phyloP scores from a whole-genome alignment of 2,329 filamentous ascomycete species.

The Aspergillus viridinutans region DNA sequence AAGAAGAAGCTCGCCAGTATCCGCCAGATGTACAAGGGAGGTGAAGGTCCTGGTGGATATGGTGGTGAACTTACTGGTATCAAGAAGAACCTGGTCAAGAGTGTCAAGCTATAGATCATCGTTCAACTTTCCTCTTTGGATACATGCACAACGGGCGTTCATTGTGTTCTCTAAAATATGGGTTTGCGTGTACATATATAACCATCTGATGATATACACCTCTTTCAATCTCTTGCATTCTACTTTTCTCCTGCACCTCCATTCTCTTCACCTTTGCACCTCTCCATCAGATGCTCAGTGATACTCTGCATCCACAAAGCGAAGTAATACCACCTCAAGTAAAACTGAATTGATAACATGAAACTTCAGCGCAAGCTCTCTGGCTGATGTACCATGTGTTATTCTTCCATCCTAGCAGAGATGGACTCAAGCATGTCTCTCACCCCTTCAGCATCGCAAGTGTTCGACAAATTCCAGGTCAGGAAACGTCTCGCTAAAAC shows the following conservation, averaged over 20 bases:
- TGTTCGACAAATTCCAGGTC: conserved; percentile 8
- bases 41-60: conserved; percentile 80
- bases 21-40: conserved; percentile 80
- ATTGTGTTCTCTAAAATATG: conserved; percentile 16
- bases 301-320: not conserved
- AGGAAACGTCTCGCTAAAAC: conserved; percentile 17
- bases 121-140: conserved; percentile 10
- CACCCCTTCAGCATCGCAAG: not conserved
- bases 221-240: not conserved
- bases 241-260: not conserved
- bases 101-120: conserved; percentile 69
- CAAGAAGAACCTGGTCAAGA: conserved; percentile 89
- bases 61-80: conserved; percentile 91
- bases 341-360: not conserved
- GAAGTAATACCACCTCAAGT: not conserved
- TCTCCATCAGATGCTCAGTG: not conserved
- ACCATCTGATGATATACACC: conserved; percentile 4
- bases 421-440: conserved; percentile 7
- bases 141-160: conserved; percentile 16
- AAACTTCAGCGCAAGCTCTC: not conserved
- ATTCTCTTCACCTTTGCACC: not conserved
- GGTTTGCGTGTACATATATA: conserved; percentile 23
- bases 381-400: conserved; percentile 1
- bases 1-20: conserved; percentile 93
- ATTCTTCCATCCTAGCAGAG: not conserved